Evolutionary conservation across 148 eudicot species (phyloP).

Genomic region (Camellia lanceoleosa): DNA sequence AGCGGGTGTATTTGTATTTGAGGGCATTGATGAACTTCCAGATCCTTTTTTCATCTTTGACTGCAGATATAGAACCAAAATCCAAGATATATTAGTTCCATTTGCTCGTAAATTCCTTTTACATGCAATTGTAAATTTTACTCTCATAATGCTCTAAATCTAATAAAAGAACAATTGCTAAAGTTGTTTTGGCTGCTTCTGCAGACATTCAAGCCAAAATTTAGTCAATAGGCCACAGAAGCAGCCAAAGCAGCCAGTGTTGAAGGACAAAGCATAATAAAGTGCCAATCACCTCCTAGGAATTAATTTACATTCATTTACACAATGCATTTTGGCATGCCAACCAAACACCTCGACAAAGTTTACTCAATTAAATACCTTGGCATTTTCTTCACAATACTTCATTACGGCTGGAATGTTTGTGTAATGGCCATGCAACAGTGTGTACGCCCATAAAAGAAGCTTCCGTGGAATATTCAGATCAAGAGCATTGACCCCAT

Average conservation of each 20-base stretch:
- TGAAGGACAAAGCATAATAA: background rate
- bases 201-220: background rate
- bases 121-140: background rate
- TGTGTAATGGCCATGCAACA: slow-evolving; percentile 73
- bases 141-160: background rate
- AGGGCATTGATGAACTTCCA: slow-evolving; percentile 35
- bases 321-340: background rate
- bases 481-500: slow-evolving; percentile 69
- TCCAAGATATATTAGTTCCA: slow-evolving; percentile 11
- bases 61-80: slow-evolving; percentile 29
- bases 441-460: slow-evolving; percentile 86
- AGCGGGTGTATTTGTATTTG: slow-evolving; percentile 23
- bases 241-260: background rate
- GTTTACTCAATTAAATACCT: slow-evolving; percentile 41
- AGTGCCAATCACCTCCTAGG: background rate
- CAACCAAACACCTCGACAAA: slow-evolving; percentile 15
- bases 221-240: background rate
- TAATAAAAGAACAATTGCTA: slow-evolving; percentile 2
- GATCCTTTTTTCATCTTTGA: slow-evolving; percentile 41
- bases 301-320: background rate
- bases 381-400: slow-evolving; percentile 88
- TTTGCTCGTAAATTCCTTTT: background rate
- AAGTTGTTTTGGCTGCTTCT: slow-evolving; percentile 1
- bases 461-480: slow-evolving; percentile 80
- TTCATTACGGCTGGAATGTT: slow-evolving; percentile 70